phyloP scores from a whole-genome alignment of 352 stramenopile species.

The Globisporangium spinosum region DNA sequence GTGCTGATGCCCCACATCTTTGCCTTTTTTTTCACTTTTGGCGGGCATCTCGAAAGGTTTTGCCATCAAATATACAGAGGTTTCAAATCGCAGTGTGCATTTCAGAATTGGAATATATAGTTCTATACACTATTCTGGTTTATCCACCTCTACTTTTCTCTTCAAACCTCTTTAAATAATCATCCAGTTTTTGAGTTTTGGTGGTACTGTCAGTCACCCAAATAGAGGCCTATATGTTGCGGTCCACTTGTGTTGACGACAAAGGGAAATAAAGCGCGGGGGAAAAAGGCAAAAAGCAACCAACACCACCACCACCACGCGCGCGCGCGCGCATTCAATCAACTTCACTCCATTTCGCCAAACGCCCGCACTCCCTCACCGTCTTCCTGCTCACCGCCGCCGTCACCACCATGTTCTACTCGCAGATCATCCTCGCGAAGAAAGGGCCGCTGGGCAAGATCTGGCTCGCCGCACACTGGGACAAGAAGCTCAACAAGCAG shows the following conservation, averaged over 20 bases:
- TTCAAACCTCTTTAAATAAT: too few relatives aligned
- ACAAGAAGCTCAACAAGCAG: slow-evolving; percentile 99
- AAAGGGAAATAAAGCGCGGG: neutral
- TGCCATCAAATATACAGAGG: too few relatives aligned
- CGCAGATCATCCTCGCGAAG: slow-evolving; percentile 98
- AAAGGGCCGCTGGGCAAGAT: slow-evolving; percentile 98
- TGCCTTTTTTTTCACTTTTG: neutral
- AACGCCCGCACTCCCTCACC: neutral
- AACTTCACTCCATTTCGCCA: neutral
- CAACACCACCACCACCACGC: too few relatives aligned
- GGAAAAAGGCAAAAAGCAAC: neutral
- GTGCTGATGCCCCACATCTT: neutral
- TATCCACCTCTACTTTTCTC: too few relatives aligned
- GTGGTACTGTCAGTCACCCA: neutral
- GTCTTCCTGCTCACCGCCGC: neutral
- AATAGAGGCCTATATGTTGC: neutral
- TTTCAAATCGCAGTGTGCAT: too few relatives aligned
- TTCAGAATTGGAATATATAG: too few relatives aligned
- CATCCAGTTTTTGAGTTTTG: neutral
- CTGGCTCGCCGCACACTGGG: slow-evolving; percentile 98
- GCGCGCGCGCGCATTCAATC: neutral
- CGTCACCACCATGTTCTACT: slow-evolving; percentile 97
- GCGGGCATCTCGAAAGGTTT: too few relatives aligned
- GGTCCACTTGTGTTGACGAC: neutral
- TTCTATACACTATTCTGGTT: too few relatives aligned